Evolutionary conservation across 805 yeast species (phyloP).

Genomic region (Yarrowia osloensis): DNA sequence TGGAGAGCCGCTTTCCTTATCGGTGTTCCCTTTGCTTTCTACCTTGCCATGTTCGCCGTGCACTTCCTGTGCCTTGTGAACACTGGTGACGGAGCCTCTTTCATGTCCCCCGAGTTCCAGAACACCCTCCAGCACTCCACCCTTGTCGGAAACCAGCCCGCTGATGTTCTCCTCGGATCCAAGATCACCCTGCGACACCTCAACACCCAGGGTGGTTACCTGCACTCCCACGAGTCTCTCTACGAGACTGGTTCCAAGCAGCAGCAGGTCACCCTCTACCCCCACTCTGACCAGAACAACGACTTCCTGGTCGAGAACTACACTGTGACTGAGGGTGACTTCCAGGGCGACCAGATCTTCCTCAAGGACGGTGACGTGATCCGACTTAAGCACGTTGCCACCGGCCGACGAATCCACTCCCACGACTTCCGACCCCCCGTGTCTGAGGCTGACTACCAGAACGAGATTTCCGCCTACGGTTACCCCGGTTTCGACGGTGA

Average conservation of each 20-base stretch:
- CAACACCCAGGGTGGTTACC: slow-evolving; percentile 68
- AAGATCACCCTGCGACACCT: slow-evolving; percentile 70
- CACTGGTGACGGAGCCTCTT: slow-evolving; percentile 61
- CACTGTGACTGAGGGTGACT: slow-evolving; percentile 73
- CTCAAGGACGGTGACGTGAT: slow-evolving; percentile 59
- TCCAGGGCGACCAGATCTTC: slow-evolving; percentile 56
- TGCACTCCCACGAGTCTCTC: slow-evolving; percentile 62
- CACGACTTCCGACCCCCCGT: slow-evolving; percentile 81
- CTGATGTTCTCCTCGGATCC: slow-evolving; percentile 73
- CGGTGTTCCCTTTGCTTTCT: slow-evolving; percentile 59
- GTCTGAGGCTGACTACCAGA: slow-evolving; percentile 85
- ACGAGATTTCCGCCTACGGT: slow-evolving; percentile 77
- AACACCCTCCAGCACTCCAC: slow-evolving; percentile 53
- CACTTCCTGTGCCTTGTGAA: slow-evolving; percentile 53
- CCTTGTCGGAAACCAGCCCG: slow-evolving; percentile 51
- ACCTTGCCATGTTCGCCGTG: slow-evolving; percentile 56
- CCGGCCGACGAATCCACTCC: slow-evolving; percentile 70
- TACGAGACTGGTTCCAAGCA: slow-evolving; percentile 59
- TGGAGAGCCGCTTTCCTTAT: slow-evolving; percentile 50
- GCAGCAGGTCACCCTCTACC: slow-evolving; percentile 70
- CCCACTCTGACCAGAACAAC: slow-evolving; percentile 57
- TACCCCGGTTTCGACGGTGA: slow-evolving; percentile 63
- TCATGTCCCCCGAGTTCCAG: slow-evolving; percentile 69
- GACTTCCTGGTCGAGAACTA: slow-evolving; percentile 76
- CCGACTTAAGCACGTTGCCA: slow-evolving; percentile 66